A percentile compares a stretch with the other conserved stretches of the same genome.
Conservation (phyloP, 805 yeast genomes). For the Lachancea meyersii region DNA sequence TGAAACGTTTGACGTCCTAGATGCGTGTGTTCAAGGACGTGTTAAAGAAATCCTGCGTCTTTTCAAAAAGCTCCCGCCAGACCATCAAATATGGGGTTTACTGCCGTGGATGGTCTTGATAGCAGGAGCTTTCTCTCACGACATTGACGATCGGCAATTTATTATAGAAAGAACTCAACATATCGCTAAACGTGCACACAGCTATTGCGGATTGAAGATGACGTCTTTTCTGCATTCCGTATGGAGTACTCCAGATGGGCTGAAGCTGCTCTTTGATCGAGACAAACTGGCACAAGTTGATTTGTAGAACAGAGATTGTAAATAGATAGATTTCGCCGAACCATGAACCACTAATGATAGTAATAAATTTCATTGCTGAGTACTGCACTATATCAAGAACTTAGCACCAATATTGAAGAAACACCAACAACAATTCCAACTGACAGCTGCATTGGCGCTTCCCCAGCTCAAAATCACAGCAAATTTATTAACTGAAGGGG, state of each 20-base stretch:
- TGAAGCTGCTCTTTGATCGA: conserved; percentile 15
- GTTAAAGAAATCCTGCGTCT: conserved; percentile 9
- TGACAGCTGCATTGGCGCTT: too few relatives aligned
- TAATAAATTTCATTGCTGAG: too few relatives aligned
- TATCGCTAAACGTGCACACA: conserved; percentile 20
- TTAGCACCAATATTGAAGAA: too few relatives aligned
- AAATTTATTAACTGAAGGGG: too few relatives aligned
- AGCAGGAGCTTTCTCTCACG: conserved; percentile 10
- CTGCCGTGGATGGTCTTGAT: conserved; percentile 10
- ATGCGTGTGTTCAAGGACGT: conserved; percentile 7
- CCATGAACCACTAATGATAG: too few relatives aligned
- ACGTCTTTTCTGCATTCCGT: conserved; percentile 15
- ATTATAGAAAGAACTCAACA: conserved; percentile 13
- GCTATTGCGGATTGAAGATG: conserved; percentile 18
- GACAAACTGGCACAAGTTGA: conserved; percentile 15
- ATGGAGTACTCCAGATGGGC: conserved; percentile 16
- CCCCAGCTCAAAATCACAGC: too few relatives aligned
- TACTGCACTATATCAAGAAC: too few relatives aligned
- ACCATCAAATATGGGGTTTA: conserved; percentile 16
- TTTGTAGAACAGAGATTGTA: too few relatives aligned
- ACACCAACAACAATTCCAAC: too few relatives aligned
- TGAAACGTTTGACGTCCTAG: conserved; percentile 6
- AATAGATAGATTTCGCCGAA: too few relatives aligned
- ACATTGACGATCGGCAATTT: conserved; percentile 10
- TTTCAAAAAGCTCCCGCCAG: conserved; percentile 10